Evolutionary conservation across 208 protist genomes (phyloP).

Genomic region (Trypanosoma avium): DNA sequence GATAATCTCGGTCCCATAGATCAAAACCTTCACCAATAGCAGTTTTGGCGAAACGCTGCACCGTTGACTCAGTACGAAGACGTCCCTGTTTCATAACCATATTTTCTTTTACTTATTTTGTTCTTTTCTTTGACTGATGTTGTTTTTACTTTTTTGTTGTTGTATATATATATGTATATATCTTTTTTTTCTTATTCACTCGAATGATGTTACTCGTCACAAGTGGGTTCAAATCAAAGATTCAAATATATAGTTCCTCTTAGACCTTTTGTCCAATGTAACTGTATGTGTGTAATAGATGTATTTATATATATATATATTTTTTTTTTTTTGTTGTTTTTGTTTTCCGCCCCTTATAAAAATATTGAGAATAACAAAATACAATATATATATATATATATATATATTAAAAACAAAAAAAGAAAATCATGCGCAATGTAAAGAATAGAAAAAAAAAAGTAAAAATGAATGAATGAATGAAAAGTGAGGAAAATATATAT

Average conservation of each 20-base stretch:
- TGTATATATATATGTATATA: not conserved
- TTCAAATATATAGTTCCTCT: no score
- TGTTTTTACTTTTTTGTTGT: not conserved
- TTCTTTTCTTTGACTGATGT: not conserved
- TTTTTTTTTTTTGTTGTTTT: slow-evolving; percentile 8
- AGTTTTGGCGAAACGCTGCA: slow-evolving; percentile 83
- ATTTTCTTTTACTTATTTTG: slow-evolving; percentile 15
- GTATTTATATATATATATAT: slow-evolving; percentile 28
- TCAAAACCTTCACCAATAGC: slow-evolving; percentile 87
- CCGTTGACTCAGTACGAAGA: slow-evolving; percentile 85
- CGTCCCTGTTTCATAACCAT: slow-evolving; percentile 60
- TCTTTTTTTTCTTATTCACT: not conserved
- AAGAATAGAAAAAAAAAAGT: not conserved
- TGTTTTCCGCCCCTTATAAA: not conserved
- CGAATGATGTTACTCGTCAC: not conserved
- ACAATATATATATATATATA: not conserved
- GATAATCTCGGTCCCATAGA: slow-evolving; percentile 89
- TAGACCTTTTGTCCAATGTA: no score
- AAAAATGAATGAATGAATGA: not conserved
- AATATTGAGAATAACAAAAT: not conserved
- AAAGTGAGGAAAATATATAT: no score
- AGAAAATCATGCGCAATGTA: slow-evolving; percentile 16
- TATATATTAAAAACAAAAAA: not conserved
- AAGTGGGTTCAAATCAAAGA: no score
- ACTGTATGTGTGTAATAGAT: no score